phyloP scores from a whole-genome alignment of 2,329 filamentous ascomycete species.

The Aspergillus nomiae region DNA sequence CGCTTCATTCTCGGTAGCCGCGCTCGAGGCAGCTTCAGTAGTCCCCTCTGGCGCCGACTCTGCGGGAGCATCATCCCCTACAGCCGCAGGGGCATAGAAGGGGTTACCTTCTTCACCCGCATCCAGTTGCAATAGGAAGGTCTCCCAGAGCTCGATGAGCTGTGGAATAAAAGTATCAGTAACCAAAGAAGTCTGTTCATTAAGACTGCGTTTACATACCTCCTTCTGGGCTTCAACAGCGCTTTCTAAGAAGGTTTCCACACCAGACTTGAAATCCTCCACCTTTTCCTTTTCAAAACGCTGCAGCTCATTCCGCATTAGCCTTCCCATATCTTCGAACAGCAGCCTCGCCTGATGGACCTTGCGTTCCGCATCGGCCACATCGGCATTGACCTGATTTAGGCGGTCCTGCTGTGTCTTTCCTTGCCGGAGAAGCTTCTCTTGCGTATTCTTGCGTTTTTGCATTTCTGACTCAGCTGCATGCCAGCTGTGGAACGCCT shows the following conservation, averaged over 20 bases:
- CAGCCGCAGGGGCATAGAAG: slow-evolving; percentile 41
- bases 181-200: slow-evolving; percentile 4
- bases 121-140: slow-evolving; percentile 93
- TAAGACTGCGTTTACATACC: slow-evolving; percentile 55
- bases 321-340: slow-evolving; percentile 95
- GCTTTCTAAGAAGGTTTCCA: slow-evolving; percentile 96
- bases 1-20: slow-evolving; percentile 21
- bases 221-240: slow-evolving; percentile 98
- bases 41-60: slow-evolving; percentile 20
- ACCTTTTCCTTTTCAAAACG: slow-evolving; percentile 97
- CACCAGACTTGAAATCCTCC: slow-evolving; percentile 96
- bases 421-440: slow-evolving; percentile 92
- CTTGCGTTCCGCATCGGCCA: slow-evolving; percentile 90
- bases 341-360: slow-evolving; percentile 86
- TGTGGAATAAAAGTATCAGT: slow-evolving; percentile 54
- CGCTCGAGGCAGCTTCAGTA: slow-evolving; percentile 12
- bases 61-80: slow-evolving; percentile 20
- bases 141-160: slow-evolving; percentile 93
- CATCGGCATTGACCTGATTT: slow-evolving; percentile 88
- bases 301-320: slow-evolving; percentile 90
- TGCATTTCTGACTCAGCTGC: slow-evolving; percentile 83
- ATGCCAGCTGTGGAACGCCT: slow-evolving; percentile 95
- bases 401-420: slow-evolving; percentile 94
- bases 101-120: slow-evolving; percentile 77
- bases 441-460: slow-evolving; percentile 85